These are phyloP conservation scores for Daldinia vernicosa DNA, from an alignment of 495 filamentous ascomycete species.

Conservation along the genomic window DNA sequence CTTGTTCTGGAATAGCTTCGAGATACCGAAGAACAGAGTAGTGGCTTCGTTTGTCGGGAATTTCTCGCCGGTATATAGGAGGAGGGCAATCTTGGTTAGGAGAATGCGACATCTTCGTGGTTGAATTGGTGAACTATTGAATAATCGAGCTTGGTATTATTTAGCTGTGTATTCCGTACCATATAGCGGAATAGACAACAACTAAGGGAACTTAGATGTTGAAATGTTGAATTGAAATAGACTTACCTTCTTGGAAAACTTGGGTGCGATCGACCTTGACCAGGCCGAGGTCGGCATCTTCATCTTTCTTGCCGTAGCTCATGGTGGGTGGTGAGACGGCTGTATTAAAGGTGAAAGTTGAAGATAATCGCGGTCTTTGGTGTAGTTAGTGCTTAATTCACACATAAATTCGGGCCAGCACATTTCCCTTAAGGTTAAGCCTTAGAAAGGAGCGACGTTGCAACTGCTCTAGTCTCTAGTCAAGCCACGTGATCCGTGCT, in stretches of 20 bases:
- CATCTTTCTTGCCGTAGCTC: slow-evolving; percentile 98
- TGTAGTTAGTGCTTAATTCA: slow-evolving; percentile 29
- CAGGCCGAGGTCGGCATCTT: slow-evolving; percentile 91
- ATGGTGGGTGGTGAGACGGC: slow-evolving; percentile 63
- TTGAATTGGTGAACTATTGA: slow-evolving; percentile 95
- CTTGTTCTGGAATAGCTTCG: slow-evolving; percentile 99
- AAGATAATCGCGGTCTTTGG: slow-evolving; percentile 41
- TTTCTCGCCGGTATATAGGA: slow-evolving; percentile 95
- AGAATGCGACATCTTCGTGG: slow-evolving; percentile 94
- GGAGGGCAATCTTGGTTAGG: slow-evolving; percentile 95
- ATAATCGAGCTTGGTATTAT: slow-evolving; percentile 78
- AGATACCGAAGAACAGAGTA: slow-evolving; percentile 98
- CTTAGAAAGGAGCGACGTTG: slow-evolving; percentile 46
- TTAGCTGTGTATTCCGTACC: slow-evolving; percentile 34
- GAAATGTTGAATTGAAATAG: slow-evolving; percentile 31
- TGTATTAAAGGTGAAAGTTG: slow-evolving; percentile 38
- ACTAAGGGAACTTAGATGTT: neutral
- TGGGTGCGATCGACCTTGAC: slow-evolving; percentile 97
- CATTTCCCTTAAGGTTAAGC: slow-evolving; percentile 18
- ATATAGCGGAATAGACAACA: slow-evolving; percentile 5
- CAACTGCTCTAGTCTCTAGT: slow-evolving; percentile 36
- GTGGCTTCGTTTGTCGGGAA: slow-evolving; percentile 98
- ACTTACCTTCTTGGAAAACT: slow-evolving; percentile 97
- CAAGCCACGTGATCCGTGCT: slow-evolving; percentile 31
- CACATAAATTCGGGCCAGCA: slow-evolving; percentile 44